Evolutionary conservation across 352 stramenopile genomes (phyloP).

Genomic region (Phytopythium mirpurense): DNA sequence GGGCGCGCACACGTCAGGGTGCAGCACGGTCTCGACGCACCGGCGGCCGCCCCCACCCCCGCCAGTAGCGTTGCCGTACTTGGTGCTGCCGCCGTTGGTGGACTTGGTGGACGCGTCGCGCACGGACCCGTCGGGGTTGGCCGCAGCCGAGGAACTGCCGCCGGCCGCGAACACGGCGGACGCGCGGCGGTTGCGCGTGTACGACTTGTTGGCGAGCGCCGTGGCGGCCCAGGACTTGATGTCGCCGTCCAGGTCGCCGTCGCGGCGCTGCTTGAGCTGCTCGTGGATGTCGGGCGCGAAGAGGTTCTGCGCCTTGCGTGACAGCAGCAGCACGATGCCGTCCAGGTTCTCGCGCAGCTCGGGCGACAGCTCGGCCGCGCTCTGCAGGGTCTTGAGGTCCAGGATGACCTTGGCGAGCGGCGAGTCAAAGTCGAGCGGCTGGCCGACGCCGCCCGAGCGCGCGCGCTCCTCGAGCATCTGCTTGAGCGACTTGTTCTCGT

Average conservation of each 20-base stretch:
- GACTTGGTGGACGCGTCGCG: conserved; percentile 8
- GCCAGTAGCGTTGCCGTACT: conserved; percentile 7
- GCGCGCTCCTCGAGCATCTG: conserved; percentile 70
- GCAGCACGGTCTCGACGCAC: conserved; percentile 42
- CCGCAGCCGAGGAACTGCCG: conserved; percentile 5
- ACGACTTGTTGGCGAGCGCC: conserved; percentile 73
- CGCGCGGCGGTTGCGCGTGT: conserved; percentile 58
- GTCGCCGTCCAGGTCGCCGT: conserved; percentile 62
- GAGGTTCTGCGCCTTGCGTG: conserved; percentile 78
- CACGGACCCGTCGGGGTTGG: conserved; percentile 6
- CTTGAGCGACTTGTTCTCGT: conserved; percentile 82
- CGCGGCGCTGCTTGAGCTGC: conserved; percentile 68
- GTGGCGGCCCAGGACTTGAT: conserved; percentile 78
- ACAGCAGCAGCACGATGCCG: conserved; percentile 65
- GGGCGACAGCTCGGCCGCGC: conserved; percentile 45
- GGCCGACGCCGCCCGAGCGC: conserved; percentile 16
- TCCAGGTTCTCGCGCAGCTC: conserved; percentile 70
- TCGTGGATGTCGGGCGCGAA: conserved; percentile 81
- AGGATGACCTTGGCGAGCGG: conserved; percentile 76
- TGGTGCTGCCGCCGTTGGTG: conserved; percentile 10
- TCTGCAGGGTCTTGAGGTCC: conserved; percentile 71
- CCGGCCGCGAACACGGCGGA: conserved; percentile 38
- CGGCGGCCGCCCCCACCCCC: conserved; percentile 13
- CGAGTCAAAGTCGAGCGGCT: conserved; percentile 68
- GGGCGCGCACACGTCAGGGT: conserved; percentile 52